Evolutionary conservation across 345 rosid species (phyloP), one percentile per base, ranked within the genome.

Genomic region (Turritis glabra): DNA sequence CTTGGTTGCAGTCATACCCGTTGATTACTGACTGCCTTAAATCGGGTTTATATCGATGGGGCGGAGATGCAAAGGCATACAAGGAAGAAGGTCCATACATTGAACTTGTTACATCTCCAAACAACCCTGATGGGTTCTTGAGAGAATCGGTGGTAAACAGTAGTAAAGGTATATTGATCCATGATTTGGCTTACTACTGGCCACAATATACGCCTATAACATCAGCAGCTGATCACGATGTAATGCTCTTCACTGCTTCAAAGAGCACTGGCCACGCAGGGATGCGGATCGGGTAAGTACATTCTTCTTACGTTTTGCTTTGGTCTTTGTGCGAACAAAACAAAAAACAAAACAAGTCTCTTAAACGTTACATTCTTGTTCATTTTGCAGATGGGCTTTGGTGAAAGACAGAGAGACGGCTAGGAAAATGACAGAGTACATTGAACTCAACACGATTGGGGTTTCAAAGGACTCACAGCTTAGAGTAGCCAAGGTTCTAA

Each of bases 171-270:
- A 77, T 81, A 73, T 61, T 94, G 73, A 83, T 94, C 62, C 97
- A 94, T 65, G 99, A 94, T 77, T 86, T 94, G 29, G 97, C 99
- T 1, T 94, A 94, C 79, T 88, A 88, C 58, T 94, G 97, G 99
- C 97, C 99, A 1, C 99, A 94, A 38, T 90, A 94, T 23, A 91
- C 96, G 7, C 92, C 99, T 0, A 88, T 94, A 65, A 68, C 87
- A 9, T 77, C 82, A 7, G 77, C 84, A n/a, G 92, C 93, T 5
- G 86, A 91, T 65, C 87, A 94, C 8, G 89, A 89, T 47, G 84
- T 94, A 29, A 88, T 88, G 93, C 82, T 94, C 35, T 94, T 92
- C 84, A 88, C 97, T 0, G 83, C 86, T 79, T 91, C 98, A 5
- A 94, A 94, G 78, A 79, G 85, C 79, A 91, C 90, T 0, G 97